Conservation (phyloP, 805 yeast species). For the Saccharomycopsis babjevae region DNA sequence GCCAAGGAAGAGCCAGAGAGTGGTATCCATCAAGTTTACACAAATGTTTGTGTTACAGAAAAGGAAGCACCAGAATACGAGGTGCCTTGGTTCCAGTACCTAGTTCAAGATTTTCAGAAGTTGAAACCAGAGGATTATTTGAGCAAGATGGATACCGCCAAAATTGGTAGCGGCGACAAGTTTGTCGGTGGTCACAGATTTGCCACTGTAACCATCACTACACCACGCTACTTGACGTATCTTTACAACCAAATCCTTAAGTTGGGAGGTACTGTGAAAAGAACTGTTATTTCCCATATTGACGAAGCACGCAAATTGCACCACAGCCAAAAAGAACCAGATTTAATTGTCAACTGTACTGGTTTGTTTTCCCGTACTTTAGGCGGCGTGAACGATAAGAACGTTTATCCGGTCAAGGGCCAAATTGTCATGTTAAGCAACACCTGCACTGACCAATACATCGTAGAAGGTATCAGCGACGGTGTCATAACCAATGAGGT, state of each 20-base stretch:
- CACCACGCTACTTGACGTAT: slow-evolving; percentile 45
- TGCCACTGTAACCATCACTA: slow-evolving; percentile 49
- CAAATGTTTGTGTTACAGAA: slow-evolving; percentile 17
- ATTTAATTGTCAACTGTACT: slow-evolving; percentile 46
- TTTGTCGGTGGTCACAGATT: slow-evolving; percentile 35
- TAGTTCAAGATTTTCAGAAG: slow-evolving; percentile 35
- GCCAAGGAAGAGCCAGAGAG: slow-evolving; percentile 38
- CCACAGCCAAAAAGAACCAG: slow-evolving; percentile 31
- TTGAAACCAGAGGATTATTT: slow-evolving; percentile 18
- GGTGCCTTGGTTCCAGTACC: slow-evolving; percentile 41
- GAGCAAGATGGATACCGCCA: slow-evolving; percentile 15
- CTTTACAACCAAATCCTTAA: slow-evolving; percentile 36
- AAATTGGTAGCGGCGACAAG: slow-evolving; percentile 24
- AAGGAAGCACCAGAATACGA: slow-evolving; percentile 19
- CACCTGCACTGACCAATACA: slow-evolving; percentile 29
- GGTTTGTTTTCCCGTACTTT: slow-evolving; percentile 41
- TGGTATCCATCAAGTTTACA: slow-evolving; percentile 32
- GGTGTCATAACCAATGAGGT: slow-evolving; percentile 33
- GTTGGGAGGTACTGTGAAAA: slow-evolving; percentile 38
- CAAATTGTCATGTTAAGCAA: slow-evolving; percentile 47
- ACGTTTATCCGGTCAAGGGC: slow-evolving; percentile 46
- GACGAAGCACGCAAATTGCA: slow-evolving; percentile 40
- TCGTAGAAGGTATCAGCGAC: slow-evolving; percentile 21
- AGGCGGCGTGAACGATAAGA: slow-evolving; percentile 36
- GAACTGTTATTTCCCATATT: slow-evolving; percentile 33